Evolutionary conservation across 2,329 filamentous ascomycete species (phyloP).

Genomic region (Cercospora sp.): DNA sequence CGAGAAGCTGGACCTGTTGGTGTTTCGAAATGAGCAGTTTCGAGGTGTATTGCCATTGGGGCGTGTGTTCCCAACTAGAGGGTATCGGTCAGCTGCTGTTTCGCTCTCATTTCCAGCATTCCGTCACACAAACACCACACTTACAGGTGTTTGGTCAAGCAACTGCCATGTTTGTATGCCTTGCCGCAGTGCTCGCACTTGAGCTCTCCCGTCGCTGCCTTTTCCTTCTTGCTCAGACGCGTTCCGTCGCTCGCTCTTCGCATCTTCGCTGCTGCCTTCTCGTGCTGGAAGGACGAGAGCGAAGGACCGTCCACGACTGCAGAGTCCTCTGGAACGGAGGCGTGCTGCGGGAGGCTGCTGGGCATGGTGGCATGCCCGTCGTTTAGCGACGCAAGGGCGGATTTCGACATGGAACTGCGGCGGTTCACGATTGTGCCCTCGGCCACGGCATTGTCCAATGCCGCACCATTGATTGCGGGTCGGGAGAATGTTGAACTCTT

Average conservation of each 20-base stretch:
- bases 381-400: conserved; percentile 48
- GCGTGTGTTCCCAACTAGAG: conserved; percentile 96
- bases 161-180: conserved; percentile 99
- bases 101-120: background rate
- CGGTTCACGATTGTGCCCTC: conserved; percentile 61
- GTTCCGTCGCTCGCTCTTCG: conserved; percentile 82
- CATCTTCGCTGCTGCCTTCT: conserved; percentile 55
- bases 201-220: conserved; percentile 78
- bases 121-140: conserved; percentile 48
- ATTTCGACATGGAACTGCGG: conserved; percentile 70
- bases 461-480: conserved; percentile 72
- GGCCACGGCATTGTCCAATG: conserved; percentile 61
- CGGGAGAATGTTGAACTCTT: conserved; percentile 89
- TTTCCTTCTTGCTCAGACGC: conserved; percentile 77
- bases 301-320: conserved; percentile 70
- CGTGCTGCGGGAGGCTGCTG: conserved; percentile 62
- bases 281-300: conserved; percentile 52
- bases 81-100: conserved; percentile 18
- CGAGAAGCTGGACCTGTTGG: conserved; percentile 95
- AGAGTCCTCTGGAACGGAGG: conserved; percentile 41
- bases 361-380: conserved; percentile 62
- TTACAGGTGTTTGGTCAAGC: conserved; percentile 99
- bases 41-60: conserved; percentile 94
- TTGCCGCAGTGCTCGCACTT: conserved; percentile 98
- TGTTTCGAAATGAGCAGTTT: conserved; percentile 99